phyloP scores from a whole-genome alignment of 805 yeast species.

The Schwanniomyces vanrijiae region DNA sequence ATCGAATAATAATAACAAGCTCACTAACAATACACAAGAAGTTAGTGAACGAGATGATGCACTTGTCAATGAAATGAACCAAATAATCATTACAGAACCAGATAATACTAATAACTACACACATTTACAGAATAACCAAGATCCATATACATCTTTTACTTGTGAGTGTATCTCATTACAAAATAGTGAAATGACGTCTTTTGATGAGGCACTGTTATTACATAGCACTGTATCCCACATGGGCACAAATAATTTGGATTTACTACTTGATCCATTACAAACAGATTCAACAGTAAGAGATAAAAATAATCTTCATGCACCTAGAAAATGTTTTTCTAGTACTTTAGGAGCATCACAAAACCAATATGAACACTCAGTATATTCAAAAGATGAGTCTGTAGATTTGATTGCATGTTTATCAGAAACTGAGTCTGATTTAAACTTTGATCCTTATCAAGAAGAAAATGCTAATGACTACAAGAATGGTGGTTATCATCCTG shows the following conservation, averaged over 20 bases:
- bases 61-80: not conserved
- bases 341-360: not conserved
- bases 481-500: slow-evolving; percentile 67
- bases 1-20: not conserved
- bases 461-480: slow-evolving; percentile 55
- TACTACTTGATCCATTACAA: not conserved
- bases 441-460: slow-evolving; percentile 36
- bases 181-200: slow-evolving; percentile 39
- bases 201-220: not conserved
- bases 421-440: slow-evolving; percentile 26
- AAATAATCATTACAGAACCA: not conserved
- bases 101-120: slow-evolving; percentile 1
- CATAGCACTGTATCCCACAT: not conserved
- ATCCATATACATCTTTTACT: slow-evolving; percentile 26
- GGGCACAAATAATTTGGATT: slow-evolving; percentile 1
- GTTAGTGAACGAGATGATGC: not conserved
- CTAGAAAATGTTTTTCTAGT: not conserved
- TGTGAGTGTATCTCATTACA: slow-evolving; percentile 38
- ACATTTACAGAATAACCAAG: slow-evolving; percentile 1
- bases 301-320: not conserved
- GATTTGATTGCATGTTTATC: slow-evolving; percentile 16
- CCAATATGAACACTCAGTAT: not conserved
- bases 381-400: slow-evolving; percentile 6
- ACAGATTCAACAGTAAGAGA: not conserved
- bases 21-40: not conserved